Percentiles rank a stretch among this genome's conserved stretches.
phyloP scores from a whole-genome alignment of 805 yeast genomes.

The Kodamaea kaohsiungensis region DNA sequence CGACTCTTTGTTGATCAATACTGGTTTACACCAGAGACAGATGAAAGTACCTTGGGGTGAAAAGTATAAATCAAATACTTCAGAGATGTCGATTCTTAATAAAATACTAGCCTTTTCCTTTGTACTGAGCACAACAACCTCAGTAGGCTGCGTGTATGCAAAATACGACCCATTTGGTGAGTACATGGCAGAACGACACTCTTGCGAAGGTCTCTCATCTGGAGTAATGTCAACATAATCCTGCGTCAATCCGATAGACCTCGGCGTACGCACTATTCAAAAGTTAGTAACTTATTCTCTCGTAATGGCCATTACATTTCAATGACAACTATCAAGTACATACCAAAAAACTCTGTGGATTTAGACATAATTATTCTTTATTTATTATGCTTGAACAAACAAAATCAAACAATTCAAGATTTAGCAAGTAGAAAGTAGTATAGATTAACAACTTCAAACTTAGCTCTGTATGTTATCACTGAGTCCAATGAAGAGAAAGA shows the following conservation, averaged over 20 bases:
- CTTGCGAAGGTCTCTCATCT: slow-evolving; percentile 38
- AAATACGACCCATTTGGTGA: slow-evolving; percentile 67
- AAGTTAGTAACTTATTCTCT: slow-evolving; percentile 4
- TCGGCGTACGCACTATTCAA: slow-evolving; percentile 28
- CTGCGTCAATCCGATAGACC: slow-evolving; percentile 26
- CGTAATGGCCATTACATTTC: too few relatives aligned
- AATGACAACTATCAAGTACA: slow-evolving; percentile 15
- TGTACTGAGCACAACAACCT: slow-evolving; percentile 61
- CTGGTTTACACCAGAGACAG: slow-evolving; percentile 89
- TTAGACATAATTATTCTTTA: slow-evolving; percentile 31
- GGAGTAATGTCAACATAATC: slow-evolving; percentile 39
- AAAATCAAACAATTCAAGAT: background rate
- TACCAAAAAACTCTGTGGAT: slow-evolving; percentile 41
- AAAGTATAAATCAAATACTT: slow-evolving; percentile 79
- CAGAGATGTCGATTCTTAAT: slow-evolving; percentile 54
- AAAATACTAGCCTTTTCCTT: slow-evolving; percentile 45
- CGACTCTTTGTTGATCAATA: slow-evolving; percentile 58
- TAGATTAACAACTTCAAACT: background rate
- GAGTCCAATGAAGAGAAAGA: slow-evolving; percentile 1
- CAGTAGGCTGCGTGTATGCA: slow-evolving; percentile 69
- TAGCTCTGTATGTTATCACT: background rate
- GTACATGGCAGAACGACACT: slow-evolving; percentile 65
- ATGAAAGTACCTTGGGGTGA: slow-evolving; percentile 86
- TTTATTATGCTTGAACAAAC: background rate
- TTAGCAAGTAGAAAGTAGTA: background rate